A percentile compares a stretch with the other conserved stretches of the same genome.
Conservation (phyloP, 2,329 filamentous ascomycete genomes). For the Ambrosiella xylebori region DNA sequence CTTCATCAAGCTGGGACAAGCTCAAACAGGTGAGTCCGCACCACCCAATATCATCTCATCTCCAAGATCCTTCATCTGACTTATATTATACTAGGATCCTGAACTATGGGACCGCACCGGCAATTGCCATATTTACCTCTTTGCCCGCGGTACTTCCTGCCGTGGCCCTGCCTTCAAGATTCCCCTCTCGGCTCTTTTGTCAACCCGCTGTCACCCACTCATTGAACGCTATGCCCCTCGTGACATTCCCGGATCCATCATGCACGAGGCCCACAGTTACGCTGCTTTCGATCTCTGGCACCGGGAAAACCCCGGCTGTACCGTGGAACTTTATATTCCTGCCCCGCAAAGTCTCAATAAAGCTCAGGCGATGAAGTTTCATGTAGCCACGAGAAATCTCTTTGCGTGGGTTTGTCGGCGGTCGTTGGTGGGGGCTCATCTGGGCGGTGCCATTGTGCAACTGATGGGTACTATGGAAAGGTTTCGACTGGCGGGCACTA, state of each 20-base stretch:
- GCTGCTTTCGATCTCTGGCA: constrained; percentile 21
- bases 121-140: constrained; percentile 54
- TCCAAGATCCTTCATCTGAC: not conserved
- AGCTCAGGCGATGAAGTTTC: constrained; percentile 41
- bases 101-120: constrained; percentile 53
- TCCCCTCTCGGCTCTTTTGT: constrained; percentile 38
- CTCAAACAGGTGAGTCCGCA: constrained; percentile 27
- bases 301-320: constrained; percentile 18
- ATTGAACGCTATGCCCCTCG: constrained; percentile 30
- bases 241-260: constrained; percentile 1
- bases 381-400: constrained; percentile 55
- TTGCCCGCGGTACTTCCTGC: constrained; percentile 45
- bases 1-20: constrained; percentile 28
- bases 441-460: constrained; percentile 46
- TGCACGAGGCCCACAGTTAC: constrained; percentile 7
- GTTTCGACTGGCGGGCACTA: constrained; percentile 34
- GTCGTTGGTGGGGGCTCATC: constrained; percentile 48
- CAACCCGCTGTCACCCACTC: constrained; percentile 41
- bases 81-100: constrained; percentile 35
- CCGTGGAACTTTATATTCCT: constrained; percentile 51
- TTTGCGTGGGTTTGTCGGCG: constrained; percentile 52
- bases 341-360: constrained; percentile 36
- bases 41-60: not conserved
- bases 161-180: constrained; percentile 52
- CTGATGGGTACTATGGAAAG: constrained; percentile 49